Base-by-base conservation (phyloP, 331 rosid species). In the Acacia concinna region DNA sequence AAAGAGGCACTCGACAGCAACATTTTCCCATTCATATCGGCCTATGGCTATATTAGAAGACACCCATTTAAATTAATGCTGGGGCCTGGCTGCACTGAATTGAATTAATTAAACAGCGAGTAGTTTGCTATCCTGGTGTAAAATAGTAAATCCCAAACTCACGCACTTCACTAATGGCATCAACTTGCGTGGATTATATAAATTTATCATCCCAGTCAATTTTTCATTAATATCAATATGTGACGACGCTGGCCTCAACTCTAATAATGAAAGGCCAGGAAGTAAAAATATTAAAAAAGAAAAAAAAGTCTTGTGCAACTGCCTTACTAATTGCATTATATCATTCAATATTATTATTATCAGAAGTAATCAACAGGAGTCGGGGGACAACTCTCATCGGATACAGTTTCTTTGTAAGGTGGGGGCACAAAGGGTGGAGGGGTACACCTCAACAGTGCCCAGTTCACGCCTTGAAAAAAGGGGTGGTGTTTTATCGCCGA, bases 401-500 rank as follows among this genome's bases (percentile, higher is more conserved):
- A 79, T 74, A 82, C 81, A 73, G 47, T 72, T 72, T 87, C 87
- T 81, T 83, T 92, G 40, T 69, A 86, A 41, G 97, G 91, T 77
- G 96, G 91, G 30, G 97, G 97, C 57, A 86, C 82, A 85, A 83
- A 92, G 23, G 97, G 97, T 43, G 97, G 97, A 40, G 89, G 38
- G 12, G 93, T 85, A 73, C 97, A 92, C 76, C 97, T 86, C 81
- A 92, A 86, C 86, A 92, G 85, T 74, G 97, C 97, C 97, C 97
- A 92, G 83, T 89, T 90, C 3, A 90, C 93, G 3, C 92, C 91
- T 66, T 86, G 92, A 7, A 92, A 92, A 86, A 90, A 92, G 0
- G 93, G 88, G 65, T 92, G 97, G 79, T 90, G 86, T 83, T 86
- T 92, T 77, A 92, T 85, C 0, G 91, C 86, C 7, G 92, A 89